phyloP scores from a whole-genome alignment of 352 stramenopile species.

The Thraustotheca clavata region DNA sequence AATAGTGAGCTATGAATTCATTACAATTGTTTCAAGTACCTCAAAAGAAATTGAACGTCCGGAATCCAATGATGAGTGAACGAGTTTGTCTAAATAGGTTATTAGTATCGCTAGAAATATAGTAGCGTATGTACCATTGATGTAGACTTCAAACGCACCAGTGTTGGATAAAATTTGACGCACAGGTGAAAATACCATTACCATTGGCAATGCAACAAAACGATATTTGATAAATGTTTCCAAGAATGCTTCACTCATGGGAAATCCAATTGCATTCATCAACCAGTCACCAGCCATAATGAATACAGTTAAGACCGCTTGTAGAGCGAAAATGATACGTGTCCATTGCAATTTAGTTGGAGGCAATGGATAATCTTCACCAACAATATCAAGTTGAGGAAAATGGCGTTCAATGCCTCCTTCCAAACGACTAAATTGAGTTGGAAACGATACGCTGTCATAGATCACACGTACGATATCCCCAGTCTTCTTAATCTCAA shows the following conservation, averaged over 20 bases:
- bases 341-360: not conserved
- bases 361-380: conserved; percentile 9
- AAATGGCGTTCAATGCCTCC: not conserved
- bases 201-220: not conserved
- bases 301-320: conserved; percentile 6
- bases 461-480: conserved; percentile 7
- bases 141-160: conserved; percentile 20
- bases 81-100: conserved; percentile 2
- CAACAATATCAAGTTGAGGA: not conserved
- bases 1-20: not conserved
- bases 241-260: not conserved
- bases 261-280: not conserved
- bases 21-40: not conserved
- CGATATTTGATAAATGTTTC: conserved; percentile 1
- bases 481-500: not conserved
- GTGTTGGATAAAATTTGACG: conserved; percentile 15
- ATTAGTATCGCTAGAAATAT: not conserved
- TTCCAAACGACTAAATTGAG: not conserved
- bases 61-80: not conserved
- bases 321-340: not conserved
- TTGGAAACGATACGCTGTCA: not conserved
- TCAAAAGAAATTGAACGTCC: not conserved
- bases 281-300: conserved; percentile 11
- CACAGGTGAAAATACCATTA: conserved; percentile 12
- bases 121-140: not conserved